Base-by-base conservation (phyloP, 805 yeast genomes). In the Myxozyma geophila region DNA sequence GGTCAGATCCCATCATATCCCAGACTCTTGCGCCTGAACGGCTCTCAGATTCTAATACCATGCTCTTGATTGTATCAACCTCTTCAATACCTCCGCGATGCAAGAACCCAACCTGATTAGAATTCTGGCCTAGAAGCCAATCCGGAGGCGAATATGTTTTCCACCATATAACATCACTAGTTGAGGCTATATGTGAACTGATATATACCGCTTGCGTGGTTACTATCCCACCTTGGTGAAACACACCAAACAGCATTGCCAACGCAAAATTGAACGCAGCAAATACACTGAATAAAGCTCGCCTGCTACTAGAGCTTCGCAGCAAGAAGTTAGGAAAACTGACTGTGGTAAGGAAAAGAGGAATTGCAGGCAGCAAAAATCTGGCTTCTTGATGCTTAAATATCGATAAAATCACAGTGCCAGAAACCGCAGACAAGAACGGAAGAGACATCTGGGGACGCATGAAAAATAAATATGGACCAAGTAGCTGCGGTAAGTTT, bases 311-410 rank as follows among this genome's bases (percentile, higher is more conserved):
- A 17, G 73, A 44, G 3, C 75, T 67, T 7, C 74, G 68, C 23
- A 59, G 17, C 9, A 58, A 40, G 19, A 35, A 8, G 17, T 57
- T 36, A 15, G 74, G 64, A 8, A 67, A 21, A 19, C 67, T 21
- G 63, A 55, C 8, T 48, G 72, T 65, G 12, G 74, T 67, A 58
- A 70, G 82, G 8, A 85, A 72, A 10, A 92, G 76, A 0, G 99
- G 98, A 1, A 89, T 78, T 21, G 88, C 72, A 0, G 99, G 98
- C 0, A 86, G 73, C 50, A 96, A 76, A 73, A 95, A 95, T 58
- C 99, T 79, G n/a, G 91, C 79, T 73, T 95, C 99, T 74, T 95
- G 99, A 74, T 95, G 99, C 15, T 96, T 96, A 23, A 91, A 81
- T 0, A 85, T 1, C 0, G 98, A 90, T 35, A 95, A 78, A 2